Evolutionary conservation across 2,329 filamentous ascomycete species (phyloP).

Genomic region (Cladosporium colombiae): DNA sequence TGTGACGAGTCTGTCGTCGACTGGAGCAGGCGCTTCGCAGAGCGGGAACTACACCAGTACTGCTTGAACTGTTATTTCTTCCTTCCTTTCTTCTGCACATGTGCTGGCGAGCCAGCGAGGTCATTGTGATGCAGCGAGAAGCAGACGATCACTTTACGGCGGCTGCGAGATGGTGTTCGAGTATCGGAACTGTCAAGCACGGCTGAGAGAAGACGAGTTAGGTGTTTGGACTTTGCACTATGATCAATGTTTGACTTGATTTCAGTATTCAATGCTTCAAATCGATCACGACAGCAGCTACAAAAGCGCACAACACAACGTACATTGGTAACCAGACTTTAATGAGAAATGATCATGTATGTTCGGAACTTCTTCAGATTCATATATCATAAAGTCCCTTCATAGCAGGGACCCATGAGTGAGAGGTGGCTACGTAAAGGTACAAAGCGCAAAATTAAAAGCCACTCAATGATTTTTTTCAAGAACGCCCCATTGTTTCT

Average conservation of each 20-base stretch:
- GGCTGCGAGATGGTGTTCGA: neutral
- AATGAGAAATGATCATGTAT: neutral
- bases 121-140: neutral
- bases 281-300: neutral
- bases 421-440: constrained; percentile 14
- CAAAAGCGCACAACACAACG: neutral
- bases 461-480: constrained; percentile 17
- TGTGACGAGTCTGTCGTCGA: neutral
- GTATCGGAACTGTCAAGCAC: neutral
- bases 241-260: neutral
- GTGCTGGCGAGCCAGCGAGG: neutral
- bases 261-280: neutral
- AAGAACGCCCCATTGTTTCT: constrained; percentile 16
- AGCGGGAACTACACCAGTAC: neutral
- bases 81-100: neutral
- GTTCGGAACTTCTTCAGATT: constrained; percentile 20
- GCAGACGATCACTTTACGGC: neutral
- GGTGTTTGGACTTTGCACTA: neutral
- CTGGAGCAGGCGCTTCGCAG: neutral
- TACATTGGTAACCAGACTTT: neutral
- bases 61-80: neutral
- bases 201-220: neutral
- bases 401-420: neutral
- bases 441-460: constrained; percentile 14
- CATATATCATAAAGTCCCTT: constrained; percentile 1